A percentile compares a stretch with the other conserved stretches of the same genome.
These are phyloP conservation scores for Pestalotiopsis sp. DNA, from an alignment of 2,329 filamentous ascomycete species.

Conservation along the genomic window DNA sequence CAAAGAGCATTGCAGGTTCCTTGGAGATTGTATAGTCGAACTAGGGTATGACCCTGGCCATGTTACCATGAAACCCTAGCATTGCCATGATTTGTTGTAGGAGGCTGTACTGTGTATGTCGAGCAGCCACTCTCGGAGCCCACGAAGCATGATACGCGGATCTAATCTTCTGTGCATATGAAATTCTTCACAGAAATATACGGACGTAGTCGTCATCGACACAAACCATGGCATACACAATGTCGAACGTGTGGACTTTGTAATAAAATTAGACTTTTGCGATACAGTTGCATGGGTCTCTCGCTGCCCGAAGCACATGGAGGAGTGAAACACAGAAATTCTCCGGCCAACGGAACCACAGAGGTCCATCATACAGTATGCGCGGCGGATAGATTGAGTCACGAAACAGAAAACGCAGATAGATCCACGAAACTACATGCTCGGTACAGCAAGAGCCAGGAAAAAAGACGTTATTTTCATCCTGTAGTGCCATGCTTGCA, in stretches of 20 bases:
- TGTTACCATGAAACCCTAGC: neutral
- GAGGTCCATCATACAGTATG: conserved; percentile 5
- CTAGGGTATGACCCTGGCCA: neutral
- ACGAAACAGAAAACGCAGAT: conserved; percentile 1
- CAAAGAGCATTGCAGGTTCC: neutral
- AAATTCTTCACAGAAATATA: no score
- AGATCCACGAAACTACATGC: conserved; percentile 10
- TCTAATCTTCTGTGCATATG: no score
- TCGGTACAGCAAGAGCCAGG: neutral
- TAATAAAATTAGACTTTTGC: conserved; percentile 3
- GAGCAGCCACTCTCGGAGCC: neutral
- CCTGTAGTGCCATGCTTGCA: neutral
- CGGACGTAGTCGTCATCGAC: neutral
- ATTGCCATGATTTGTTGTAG: neutral
- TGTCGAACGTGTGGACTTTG: neutral
- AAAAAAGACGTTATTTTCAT: neutral
- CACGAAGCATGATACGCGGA: neutral
- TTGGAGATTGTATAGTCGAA: neutral
- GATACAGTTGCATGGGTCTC: conserved; percentile 9
- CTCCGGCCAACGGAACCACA: neutral
- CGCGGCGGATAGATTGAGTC: conserved; percentile 1
- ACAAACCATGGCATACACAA: neutral
- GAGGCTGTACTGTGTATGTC: neutral
- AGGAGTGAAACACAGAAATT: conserved; percentile 11
- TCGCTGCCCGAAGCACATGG: neutral